Percentiles rank a stretch among this genome's conserved stretches.
phyloP scores from a whole-genome alignment of 139 green algal genomes.

The Micromonas pusilla region DNA sequence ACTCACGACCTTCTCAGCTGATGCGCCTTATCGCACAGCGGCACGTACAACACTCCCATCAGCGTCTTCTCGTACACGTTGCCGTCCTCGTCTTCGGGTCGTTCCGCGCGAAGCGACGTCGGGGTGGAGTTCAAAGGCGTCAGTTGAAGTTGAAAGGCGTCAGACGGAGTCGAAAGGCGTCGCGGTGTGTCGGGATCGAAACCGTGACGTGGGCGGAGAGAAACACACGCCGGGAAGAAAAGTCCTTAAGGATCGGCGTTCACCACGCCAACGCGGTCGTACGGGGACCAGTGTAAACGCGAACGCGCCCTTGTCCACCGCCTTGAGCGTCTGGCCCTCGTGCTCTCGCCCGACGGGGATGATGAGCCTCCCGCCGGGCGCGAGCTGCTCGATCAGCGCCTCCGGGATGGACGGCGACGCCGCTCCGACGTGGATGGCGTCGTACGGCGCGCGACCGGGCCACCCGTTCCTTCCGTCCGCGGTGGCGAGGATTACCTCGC shows the following conservation, averaged over 20 bases:
- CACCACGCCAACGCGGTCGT: no score
- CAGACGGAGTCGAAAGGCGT: no score
- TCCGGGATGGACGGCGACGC: constrained; percentile 57
- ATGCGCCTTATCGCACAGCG: constrained; percentile 1
- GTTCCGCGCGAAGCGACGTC: no score
- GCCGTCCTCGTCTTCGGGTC: no score
- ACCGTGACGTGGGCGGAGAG: no score
- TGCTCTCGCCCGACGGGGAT: constrained; percentile 56
- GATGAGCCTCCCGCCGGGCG: constrained; percentile 62
- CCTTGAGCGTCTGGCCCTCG: not conserved
- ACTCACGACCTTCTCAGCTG: not conserved
- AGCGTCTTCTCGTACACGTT: not conserved
- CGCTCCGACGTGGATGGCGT: constrained; percentile 89
- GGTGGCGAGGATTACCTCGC: constrained; percentile 25
- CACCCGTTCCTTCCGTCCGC: constrained; percentile 40
- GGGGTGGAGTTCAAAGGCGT: no score
- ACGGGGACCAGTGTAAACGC: no score
- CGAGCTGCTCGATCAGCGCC: constrained; percentile 56
- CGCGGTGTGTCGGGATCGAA: no score
- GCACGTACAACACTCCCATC: constrained; percentile 30
- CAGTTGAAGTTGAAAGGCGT: no score
- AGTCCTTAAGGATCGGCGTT: no score
- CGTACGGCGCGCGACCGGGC: constrained; percentile 54
- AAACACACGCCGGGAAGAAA: no score
- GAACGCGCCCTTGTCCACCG: constrained; percentile 18